Evolutionary conservation across 306 rosid species (phyloP).

Genomic region (Nissolia schottii): DNA sequence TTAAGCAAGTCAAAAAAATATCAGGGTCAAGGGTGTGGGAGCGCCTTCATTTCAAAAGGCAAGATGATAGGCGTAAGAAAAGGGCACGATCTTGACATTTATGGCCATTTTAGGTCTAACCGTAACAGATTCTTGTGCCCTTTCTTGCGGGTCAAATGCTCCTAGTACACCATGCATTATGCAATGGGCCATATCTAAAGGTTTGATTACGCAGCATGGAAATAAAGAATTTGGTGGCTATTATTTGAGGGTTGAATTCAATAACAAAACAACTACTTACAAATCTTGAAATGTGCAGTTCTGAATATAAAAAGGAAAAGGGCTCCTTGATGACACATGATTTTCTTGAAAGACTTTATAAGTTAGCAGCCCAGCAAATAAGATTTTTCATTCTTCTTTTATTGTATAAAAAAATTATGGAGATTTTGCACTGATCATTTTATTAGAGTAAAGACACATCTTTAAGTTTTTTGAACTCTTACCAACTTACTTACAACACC

Average conservation of each 20-base stretch:
- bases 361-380: no score
- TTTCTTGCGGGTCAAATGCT: conserved; percentile 17
- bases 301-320: neutral
- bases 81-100: conserved; percentile 9
- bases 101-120: conserved; percentile 4
- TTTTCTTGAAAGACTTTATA: no score
- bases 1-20: conserved; percentile 23
- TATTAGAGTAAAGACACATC: no score
- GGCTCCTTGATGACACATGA: neutral
- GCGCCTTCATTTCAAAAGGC: conserved; percentile 18
- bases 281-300: neutral
- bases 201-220: neutral
- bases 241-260: neutral
- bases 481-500: no score
- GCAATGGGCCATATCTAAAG: neutral
- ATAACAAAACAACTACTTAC: neutral
- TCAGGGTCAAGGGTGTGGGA: neutral
- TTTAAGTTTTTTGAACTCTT: no score
- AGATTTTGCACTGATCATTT: no score
- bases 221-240: neutral
- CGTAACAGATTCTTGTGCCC: conserved; percentile 11
- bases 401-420: no score
- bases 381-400: no score
- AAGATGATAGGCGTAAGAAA: neutral
- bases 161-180: neutral